Evolutionary conservation across 331 rosid genomes (phyloP), one percentile per base, ranked within the genome.

Genomic region (Erythrophleum ivorense): DNA sequence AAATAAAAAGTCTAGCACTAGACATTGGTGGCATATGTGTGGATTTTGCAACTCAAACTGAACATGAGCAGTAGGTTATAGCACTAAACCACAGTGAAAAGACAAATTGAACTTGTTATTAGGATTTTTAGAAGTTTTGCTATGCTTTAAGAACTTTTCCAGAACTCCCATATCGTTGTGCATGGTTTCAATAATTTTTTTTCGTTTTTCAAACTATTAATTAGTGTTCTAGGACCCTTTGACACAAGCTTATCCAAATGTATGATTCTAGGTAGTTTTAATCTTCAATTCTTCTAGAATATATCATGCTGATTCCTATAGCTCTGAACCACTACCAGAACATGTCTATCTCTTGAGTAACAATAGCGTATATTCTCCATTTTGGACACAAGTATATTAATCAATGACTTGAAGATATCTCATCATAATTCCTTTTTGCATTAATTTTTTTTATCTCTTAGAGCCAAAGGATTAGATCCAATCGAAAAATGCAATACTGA

Each of bases 1-100:
- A 60, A 79, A 77, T 76, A 79, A 77, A 76, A 45, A 63, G 60
- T 70, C 33, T 73, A 67, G 76, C 58, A 57, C 18, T 50, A 72
- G 79, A 77, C 53, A 46, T 46, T 69, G 81, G 82, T 67, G 76
- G 70, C 75, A 73, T 16, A 73, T 33, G 53, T 34, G 29, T 40
- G 76, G 76, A 74, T 18, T 19, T 69, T 63, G 12, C 18, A 24
- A 79, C 66, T 75, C 18, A 50, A 59, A 57, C 15, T 16, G 72
- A 46, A 66, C 54, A 72, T 50, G 46, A 52, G 62, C n/a, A 69
- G n/a, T 8, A 29, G 40, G 24, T 6, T 54, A 15, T 31, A 40
- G 75, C 43, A 34, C 76, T 45, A 74, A 50, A 50, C 4, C 55
- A 50, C 52, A 50, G 55, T 50, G 19, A 14, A 58, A 14, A 58